Base-by-base conservation (phyloP, 1,284 basidiomycete species). In the Trichosporon faecale region DNA sequence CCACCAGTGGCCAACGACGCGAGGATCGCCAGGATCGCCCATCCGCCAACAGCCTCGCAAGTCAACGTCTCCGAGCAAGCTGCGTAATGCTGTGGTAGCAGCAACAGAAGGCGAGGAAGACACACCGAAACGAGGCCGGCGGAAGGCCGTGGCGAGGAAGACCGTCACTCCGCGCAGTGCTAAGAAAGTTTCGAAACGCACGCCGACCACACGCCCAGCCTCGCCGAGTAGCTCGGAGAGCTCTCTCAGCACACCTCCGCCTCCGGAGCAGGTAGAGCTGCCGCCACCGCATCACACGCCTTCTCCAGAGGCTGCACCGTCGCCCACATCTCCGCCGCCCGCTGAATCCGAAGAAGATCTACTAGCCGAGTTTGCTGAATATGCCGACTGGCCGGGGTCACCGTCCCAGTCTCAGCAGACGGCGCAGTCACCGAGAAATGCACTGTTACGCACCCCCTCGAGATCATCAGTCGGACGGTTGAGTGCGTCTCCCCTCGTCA, bases 1-100 rank as follows among this genome's bases (percentile, higher is more conserved):
- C 1, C 33, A 69, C 5, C 52, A 73, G 52, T 77, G 76, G 76
- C 75, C 75, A 0, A 70, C 67, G 2, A 64, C 29, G 5, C 65
- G 40, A 23, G 71, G 73, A 1, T 60, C 70, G 0, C 49, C 46
- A 2, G 44, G 52, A 8, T 35, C 27, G 2, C 29, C 40, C 1
- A 21, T 23, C 6, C 6, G 25, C 16, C 18, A 18, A 11, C 23
- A 7, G 16, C 25, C 23, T 14, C 35, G 35, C 25, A 65, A 65
- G 33, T 35, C 57, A 5, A 29, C 52, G 7, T 31, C 57, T 1
- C 55, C 57, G n/a, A 46, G 35, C 64, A 16, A 64, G 29, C 16
- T 21, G 49, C 49, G 25, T 16, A 25, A 44, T 21, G 23, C 23
- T 6, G 21, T 21, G 25, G 49, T 16, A 6, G n/a, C 49, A 2